phyloP scores from a whole-genome alignment of 345 rosid species.

The Hibiscus syriacus region DNA sequence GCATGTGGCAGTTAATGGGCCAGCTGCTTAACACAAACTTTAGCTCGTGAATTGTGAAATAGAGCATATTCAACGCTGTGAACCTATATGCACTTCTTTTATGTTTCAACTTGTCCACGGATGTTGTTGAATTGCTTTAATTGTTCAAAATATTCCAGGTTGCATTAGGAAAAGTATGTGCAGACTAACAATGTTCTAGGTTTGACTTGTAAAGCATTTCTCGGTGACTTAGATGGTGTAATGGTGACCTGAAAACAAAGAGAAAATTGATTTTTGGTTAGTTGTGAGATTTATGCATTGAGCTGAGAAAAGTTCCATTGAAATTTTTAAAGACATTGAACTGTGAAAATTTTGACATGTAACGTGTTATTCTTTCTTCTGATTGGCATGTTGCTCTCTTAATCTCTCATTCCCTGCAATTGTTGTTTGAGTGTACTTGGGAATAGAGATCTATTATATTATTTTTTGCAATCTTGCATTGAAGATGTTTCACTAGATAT shows the following conservation, averaged over 20 bases:
- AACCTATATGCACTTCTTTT: neutral
- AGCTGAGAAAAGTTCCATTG: too few relatives aligned
- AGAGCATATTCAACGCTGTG: neutral
- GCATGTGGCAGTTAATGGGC: neutral
- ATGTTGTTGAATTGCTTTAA: slow-evolving; percentile 4
- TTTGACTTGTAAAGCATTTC: neutral
- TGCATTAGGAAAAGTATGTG: neutral
- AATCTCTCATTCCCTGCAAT: neutral
- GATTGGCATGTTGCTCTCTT: neutral
- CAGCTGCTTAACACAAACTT: neutral
- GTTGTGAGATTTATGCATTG: too few relatives aligned
- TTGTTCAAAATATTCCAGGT: slow-evolving; percentile 3
- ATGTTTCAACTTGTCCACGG: neutral
- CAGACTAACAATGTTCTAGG: neutral
- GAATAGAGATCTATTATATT: too few relatives aligned
- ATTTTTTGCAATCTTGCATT: too few relatives aligned
- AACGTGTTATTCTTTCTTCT: neutral
- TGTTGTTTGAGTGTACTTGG: too few relatives aligned
- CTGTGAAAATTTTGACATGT: too few relatives aligned
- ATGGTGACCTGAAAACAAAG: neutral
- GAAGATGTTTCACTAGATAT: too few relatives aligned
- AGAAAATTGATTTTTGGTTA: too few relatives aligned
- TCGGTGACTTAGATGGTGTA: neutral
- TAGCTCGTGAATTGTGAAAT: neutral
- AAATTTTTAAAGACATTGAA: too few relatives aligned